These are phyloP conservation scores for Termitomyces sp. DNA, from an alignment of 1,284 basidiomycete species.

Conservation along the genomic window DNA sequence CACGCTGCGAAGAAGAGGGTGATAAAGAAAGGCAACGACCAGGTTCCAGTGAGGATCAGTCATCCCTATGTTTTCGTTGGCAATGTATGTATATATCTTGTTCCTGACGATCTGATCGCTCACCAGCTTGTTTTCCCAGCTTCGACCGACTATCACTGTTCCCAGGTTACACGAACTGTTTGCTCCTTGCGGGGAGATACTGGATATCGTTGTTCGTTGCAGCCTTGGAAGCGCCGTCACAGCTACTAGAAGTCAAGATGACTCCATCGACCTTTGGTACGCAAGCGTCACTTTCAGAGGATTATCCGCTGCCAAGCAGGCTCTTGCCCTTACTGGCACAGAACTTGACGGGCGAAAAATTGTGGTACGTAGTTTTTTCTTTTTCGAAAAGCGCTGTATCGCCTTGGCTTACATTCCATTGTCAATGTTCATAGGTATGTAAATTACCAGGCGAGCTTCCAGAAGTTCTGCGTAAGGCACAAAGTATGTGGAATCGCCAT, in stretches of 20 bases:
- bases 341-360: constrained; percentile 35
- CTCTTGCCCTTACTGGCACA: constrained; percentile 37
- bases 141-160: constrained; percentile 31
- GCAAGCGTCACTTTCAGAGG: constrained; percentile 45
- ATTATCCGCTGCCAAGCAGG: constrained; percentile 31
- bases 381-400: neutral
- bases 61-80: constrained; percentile 49
- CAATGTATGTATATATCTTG: constrained; percentile 44
- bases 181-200: constrained; percentile 38
- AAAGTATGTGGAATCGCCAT: constrained; percentile 19
- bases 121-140: constrained; percentile 16
- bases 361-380: constrained; percentile 30
- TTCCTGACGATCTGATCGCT: neutral
- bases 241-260: constrained; percentile 23
- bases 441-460: constrained; percentile 45
- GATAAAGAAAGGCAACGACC: constrained; percentile 12
- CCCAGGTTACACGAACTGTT: constrained; percentile 36
- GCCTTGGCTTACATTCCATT: neutral
- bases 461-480: constrained; percentile 39
- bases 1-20: constrained; percentile 18
- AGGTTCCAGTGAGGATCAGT: constrained; percentile 15
- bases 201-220: constrained; percentile 41
- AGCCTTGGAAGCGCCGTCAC: constrained; percentile 40
- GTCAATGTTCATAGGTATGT: constrained; percentile 36
- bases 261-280: constrained; percentile 38